A percentile compares a stretch with the other conserved stretches of the same genome.
Conservation (phyloP, 1,284 basidiomycete species). For the Phaffia rhodozyma region DNA sequence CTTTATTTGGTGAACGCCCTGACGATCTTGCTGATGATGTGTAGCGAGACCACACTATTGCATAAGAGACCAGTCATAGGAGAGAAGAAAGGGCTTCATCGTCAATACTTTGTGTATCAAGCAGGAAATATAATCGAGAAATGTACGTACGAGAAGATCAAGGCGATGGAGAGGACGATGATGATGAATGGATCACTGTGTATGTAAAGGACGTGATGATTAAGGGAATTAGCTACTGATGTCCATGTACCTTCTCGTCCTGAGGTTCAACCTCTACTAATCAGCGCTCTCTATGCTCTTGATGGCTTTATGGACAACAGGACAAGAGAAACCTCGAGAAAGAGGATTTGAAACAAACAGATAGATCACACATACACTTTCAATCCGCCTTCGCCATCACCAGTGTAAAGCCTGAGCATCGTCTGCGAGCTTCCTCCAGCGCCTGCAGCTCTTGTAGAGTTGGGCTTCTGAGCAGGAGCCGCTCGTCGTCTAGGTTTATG, state of each 20-base stretch:
- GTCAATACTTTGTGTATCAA: too few species aligned
- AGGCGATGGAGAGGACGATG: constrained; percentile 88
- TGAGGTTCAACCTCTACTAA: too few species aligned
- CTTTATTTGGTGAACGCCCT: too few species aligned
- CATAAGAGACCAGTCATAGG: too few species aligned
- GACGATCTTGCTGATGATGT: too few species aligned
- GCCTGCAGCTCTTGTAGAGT: constrained; percentile 81
- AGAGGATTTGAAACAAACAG: too few species aligned
- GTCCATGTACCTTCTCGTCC: not conserved
- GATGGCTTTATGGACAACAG: not conserved
- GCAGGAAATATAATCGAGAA: too few species aligned
- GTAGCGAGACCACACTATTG: too few species aligned
- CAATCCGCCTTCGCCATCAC: constrained; percentile 86
- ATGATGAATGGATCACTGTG: constrained; percentile 92
- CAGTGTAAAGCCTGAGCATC: constrained; percentile 95
- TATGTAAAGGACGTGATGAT: not conserved
- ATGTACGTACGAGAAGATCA: constrained; percentile 61
- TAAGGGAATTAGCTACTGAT: not conserved
- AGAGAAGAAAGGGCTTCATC: too few species aligned
- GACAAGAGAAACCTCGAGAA: not conserved
- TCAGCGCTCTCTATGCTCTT: not conserved
- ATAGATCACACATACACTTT: constrained; percentile 69
- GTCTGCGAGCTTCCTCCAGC: constrained; percentile 94
- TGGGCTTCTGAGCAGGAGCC: constrained; percentile 60
- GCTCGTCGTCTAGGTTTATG: constrained; percentile 58